phyloP scores from a whole-genome alignment of 768 basidiomycete species.

The Piloderma croceum region DNA sequence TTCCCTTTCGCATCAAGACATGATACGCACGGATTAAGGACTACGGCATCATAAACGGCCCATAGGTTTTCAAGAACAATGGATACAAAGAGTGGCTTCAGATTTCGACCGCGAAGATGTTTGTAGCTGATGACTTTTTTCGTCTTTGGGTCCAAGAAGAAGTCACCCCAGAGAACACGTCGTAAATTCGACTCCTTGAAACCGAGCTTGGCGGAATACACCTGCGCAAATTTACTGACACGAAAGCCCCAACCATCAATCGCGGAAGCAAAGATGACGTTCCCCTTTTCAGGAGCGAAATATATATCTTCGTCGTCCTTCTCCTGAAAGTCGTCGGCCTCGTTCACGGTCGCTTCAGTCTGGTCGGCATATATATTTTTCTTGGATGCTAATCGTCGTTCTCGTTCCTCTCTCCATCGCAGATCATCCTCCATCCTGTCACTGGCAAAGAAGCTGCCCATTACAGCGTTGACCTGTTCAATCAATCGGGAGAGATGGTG shows the following conservation, averaged over 20 bases:
- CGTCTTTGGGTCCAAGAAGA: conserved; percentile 92
- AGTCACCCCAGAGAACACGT: conserved; percentile 94
- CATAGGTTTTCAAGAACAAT: conserved; percentile 96
- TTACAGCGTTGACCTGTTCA: conserved; percentile 96
- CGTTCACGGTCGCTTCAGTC: conserved; percentile 52
- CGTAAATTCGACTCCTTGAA: conserved; percentile 84
- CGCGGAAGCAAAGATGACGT: conserved; percentile 94
- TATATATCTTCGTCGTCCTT: conserved; percentile 98
- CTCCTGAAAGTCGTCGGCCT: conserved; percentile 75
- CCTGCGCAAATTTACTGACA: conserved; percentile 85
- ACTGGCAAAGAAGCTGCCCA: conserved; percentile 93
- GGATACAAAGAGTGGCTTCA: conserved; percentile 96
- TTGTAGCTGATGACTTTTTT: conserved; percentile 90
- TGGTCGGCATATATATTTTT: conserved; percentile 66
- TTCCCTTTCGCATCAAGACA: conserved; percentile 1
- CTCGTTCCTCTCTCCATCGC: conserved; percentile 89
- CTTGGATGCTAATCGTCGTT: conserved; percentile 71
- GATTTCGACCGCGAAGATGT: conserved; percentile 75
- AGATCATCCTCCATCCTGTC: conserved; percentile 97
- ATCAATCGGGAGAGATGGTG: conserved; percentile 90
- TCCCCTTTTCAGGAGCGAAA: conserved; percentile 92
- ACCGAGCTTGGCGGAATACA: conserved; percentile 86
- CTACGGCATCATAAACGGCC: conserved; percentile 90
- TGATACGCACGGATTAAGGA: conserved; percentile 79
- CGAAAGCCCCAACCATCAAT: conserved; percentile 98